Evolutionary conservation across 805 yeast species (phyloP).

Genomic region (Zygoascus tannicola): DNA sequence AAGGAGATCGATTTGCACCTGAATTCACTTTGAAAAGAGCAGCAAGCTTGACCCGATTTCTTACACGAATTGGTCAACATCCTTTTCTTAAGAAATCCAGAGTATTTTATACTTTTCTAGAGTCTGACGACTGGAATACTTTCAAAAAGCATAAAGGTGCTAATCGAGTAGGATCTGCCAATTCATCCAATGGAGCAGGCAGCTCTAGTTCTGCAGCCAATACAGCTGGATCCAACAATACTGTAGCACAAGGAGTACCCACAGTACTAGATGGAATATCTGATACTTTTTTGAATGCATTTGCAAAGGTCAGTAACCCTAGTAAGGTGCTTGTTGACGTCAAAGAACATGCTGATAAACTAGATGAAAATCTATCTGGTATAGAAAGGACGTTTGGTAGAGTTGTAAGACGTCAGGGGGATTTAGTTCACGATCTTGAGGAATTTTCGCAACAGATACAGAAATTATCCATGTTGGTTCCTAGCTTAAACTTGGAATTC

Average conservation of each 20-base stretch:
- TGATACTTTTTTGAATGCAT: slow-evolving; percentile 89
- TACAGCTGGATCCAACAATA: slow-evolving; percentile 23
- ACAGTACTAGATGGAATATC: slow-evolving; percentile 71
- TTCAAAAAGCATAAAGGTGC: slow-evolving; percentile 31
- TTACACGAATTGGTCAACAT: slow-evolving; percentile 65
- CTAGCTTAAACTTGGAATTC: slow-evolving; percentile 31
- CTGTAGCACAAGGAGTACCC: slow-evolving; percentile 19
- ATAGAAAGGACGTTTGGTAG: slow-evolving; percentile 71
- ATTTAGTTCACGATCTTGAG: slow-evolving; percentile 61
- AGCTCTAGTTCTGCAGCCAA: slow-evolving; percentile 6
- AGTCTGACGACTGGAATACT: slow-evolving; percentile 65
- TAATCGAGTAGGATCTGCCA: slow-evolving; percentile 2
- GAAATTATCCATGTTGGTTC: slow-evolving; percentile 54
- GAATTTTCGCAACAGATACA: slow-evolving; percentile 61
- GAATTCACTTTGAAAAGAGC: slow-evolving; percentile 81
- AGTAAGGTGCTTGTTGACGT: slow-evolving; percentile 72
- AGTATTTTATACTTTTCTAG: slow-evolving; percentile 60
- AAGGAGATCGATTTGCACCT: slow-evolving; percentile 83
- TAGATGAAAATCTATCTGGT: slow-evolving; percentile 72
- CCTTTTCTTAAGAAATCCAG: slow-evolving; percentile 56
- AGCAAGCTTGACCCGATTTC: slow-evolving; percentile 66
- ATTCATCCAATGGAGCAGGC: background rate
- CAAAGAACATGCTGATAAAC: slow-evolving; percentile 68
- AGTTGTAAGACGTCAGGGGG: slow-evolving; percentile 62
- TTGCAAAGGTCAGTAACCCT: slow-evolving; percentile 60